Evolutionary conservation across 345 rosid species (phyloP), one percentile per base, ranked within the genome.

Genomic region (Hibiscus tridactylites): DNA sequence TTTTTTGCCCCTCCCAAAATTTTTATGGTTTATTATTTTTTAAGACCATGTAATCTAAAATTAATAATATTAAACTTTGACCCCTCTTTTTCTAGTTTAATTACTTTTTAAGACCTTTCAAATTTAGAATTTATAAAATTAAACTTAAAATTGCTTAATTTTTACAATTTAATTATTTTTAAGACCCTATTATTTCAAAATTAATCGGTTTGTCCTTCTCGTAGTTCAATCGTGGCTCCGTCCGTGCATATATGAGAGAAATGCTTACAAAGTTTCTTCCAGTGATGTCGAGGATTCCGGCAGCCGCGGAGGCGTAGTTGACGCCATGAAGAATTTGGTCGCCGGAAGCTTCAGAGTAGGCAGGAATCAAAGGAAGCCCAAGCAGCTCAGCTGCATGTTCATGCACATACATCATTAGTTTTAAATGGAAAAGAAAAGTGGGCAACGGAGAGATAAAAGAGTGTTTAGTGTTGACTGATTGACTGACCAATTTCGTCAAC

Each of bases 241-340:
- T 21, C 1, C 9, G 0, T 44, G n/a, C 29, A 21, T 44, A 24
- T 52, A n/a, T n/a, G 1, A 6, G 5, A 50, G 15, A 29, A 29
- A 24, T 64, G 72, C 89, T 86, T 84, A 95, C 99, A 31, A 95
- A 95, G 78, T 92, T 95, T 81, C 93, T 78, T 76, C 98, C 99
- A 3, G 96, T 95, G 79, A 76, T 76, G 46, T 90, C 97, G 19
- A 95, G 98, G 54, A 95, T 92, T 33, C 99, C 99, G 0, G 99
- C 92, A 5, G 99, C 99, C 0, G 99, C 97, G 9, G 99, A 95
- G 60, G 99, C 99, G 50, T 91, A 95, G 84, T 95, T 95, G 77
- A 90, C 85, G 0, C 97, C 99, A 56, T 84, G 90, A 70, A 92
- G 89, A 47, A 95, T 77, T 80, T 90, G 85, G 49, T 86, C 84